These are phyloP conservation scores for Solanum neorickii DNA, from an alignment of 257 asterid genomes.

Conservation along the genomic window DNA sequence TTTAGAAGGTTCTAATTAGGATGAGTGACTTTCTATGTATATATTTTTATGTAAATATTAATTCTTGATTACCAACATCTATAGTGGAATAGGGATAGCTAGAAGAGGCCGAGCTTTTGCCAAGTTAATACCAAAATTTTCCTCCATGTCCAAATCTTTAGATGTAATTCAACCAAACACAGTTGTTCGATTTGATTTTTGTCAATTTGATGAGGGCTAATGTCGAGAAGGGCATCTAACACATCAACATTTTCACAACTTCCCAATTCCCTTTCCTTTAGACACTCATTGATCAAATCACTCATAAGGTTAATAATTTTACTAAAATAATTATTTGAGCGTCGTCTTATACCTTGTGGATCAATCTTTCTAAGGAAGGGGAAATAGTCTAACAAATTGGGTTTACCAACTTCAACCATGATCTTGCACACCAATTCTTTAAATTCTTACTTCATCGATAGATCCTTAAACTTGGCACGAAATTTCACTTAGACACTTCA, in stretches of 20 bases:
- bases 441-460: conserved; percentile 7
- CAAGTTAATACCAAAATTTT: not conserved
- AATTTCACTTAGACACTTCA: too few relatives aligned
- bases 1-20: too few relatives aligned
- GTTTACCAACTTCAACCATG: conserved; percentile 20
- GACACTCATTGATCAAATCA: conserved; percentile 19
- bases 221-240: conserved; percentile 10
- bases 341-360: conserved; percentile 30
- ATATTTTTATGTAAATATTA: not conserved
- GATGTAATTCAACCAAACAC: conserved; percentile 32
- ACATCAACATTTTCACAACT: conserved; percentile 14
- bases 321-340: not conserved
- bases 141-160: not conserved
- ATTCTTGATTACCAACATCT: not conserved
- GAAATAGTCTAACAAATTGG: conserved; percentile 36
- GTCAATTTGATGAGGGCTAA: conserved; percentile 39
- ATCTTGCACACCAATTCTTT: conserved; percentile 28
- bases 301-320: conserved; percentile 16
- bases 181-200: conserved; percentile 50
- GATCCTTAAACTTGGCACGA: too few relatives aligned
- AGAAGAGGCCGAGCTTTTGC: not conserved
- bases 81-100: not conserved
- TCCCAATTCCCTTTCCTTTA: conserved; percentile 6
- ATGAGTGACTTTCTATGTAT: too few relatives aligned
- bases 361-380: conserved; percentile 25